Base-by-base conservation (phyloP, 345 rosid genomes). In the Limnanthes douglasii region DNA sequence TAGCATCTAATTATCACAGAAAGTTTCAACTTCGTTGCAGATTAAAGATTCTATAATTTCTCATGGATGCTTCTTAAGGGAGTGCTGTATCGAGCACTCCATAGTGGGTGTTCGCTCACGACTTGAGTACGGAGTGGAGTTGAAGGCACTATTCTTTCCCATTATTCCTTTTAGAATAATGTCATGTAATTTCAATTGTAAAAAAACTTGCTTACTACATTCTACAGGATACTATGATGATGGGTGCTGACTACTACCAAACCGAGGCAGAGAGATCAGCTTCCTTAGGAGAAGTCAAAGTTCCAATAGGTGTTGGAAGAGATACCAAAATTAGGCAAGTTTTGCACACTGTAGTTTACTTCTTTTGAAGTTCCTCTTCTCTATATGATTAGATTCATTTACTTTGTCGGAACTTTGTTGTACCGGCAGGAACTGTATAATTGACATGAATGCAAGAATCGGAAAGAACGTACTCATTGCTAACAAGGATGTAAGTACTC, bases 181-280 rank as follows among this genome's bases (percentile, higher is more conserved):
- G n/a, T n/a, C n/a, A n/a, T 72, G 24, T 48, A 4, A 33, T 21
- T 25, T 26, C 19, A 15, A 23, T 4, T 1, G 3, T 29, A 16
- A 10, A 18, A 36, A 19, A 15, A 20, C n/a, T 10, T 27, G 2
- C 8, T 26, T 36, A 1, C 8, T 0, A 9, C 28, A 16, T 41
- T 19, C 8, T 17, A 15, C 58, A 86, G 96, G 92, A 86, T 51
- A 75, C 86, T 0, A 41, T 86, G 73, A 77, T 86, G 94, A 70
- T 81, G 76, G 94, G 94, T 33, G 86, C 94, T 29, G 92, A 86
- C 49, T 48, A 51, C 34, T 86, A 80, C 60, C 66, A 86, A 70
- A 78, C 84, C 0, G 86, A 81, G 55, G 51, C 62, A 10, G 94
- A 77, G 46, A 68, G 64, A 54, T 74, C 75, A 14, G 57, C 78